These are phyloP conservation scores for Termitomyces sp. DNA, from an alignment of 768 basidiomycete species.

Conservation along the genomic window DNA sequence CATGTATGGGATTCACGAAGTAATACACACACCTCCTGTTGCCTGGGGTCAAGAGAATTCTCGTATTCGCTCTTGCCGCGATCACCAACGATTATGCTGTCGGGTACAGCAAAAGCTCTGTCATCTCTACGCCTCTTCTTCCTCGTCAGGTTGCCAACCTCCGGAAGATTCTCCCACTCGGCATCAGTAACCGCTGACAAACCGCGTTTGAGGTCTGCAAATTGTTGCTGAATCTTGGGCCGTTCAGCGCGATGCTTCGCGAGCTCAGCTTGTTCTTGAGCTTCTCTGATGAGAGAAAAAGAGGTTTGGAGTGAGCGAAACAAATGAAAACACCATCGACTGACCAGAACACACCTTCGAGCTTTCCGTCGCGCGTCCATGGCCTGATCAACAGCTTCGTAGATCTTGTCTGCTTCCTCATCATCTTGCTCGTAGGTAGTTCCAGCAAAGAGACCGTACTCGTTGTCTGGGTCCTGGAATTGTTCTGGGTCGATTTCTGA, in stretches of 20 bases:
- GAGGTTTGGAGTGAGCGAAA: constrained; percentile 18
- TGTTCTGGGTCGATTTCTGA: constrained; percentile 84
- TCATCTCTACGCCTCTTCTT: constrained; percentile 87
- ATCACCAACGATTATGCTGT: constrained; percentile 88
- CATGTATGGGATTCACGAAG: not conserved
- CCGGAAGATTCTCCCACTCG: constrained; percentile 94
- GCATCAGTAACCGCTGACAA: constrained; percentile 79
- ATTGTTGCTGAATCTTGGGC: constrained; percentile 94
- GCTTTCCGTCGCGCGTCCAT: constrained; percentile 85
- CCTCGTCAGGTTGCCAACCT: constrained; percentile 92
- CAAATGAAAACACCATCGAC: constrained; percentile 21
- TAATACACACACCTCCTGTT: constrained; percentile 58
- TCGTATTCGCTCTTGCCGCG: constrained; percentile 70
- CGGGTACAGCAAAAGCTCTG: constrained; percentile 84
- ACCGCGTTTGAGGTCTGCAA: constrained; percentile 91
- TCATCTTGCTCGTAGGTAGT: constrained; percentile 97
- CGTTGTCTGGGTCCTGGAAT: constrained; percentile 96
- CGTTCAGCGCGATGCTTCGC: constrained; percentile 78
- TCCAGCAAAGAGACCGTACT: constrained; percentile 92
- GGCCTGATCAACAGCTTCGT: constrained; percentile 82
- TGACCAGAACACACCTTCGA: constrained; percentile 65
- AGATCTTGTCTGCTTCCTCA: constrained; percentile 95
- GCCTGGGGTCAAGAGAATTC: constrained; percentile 64
- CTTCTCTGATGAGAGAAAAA: constrained; percentile 22
- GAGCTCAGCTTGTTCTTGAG: constrained; percentile 22